A percentile compares a stretch with the other conserved stretches of the same genome.
phyloP scores from a whole-genome alignment of 495 filamentous ascomycete genomes.

The Entonaema liquescens region DNA sequence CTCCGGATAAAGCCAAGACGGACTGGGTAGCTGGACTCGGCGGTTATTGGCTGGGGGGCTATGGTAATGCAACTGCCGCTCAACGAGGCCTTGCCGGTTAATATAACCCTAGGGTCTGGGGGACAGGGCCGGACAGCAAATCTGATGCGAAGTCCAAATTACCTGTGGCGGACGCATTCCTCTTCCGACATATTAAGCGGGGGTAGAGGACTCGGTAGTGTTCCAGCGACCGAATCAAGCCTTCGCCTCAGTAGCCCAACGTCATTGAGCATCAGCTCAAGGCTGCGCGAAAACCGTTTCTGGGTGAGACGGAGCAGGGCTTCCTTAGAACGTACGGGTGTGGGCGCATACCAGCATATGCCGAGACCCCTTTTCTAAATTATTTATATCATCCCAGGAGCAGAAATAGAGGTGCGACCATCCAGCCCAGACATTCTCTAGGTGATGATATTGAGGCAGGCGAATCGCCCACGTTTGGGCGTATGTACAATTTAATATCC shows the following conservation, averaged over 20 bases:
- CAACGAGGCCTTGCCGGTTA: conserved; percentile 38
- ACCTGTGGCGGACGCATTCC: conserved; percentile 28
- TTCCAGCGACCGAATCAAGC: conserved; percentile 28
- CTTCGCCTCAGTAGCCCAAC: conserved; percentile 31
- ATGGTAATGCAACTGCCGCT: conserved; percentile 36
- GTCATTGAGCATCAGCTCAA: conserved; percentile 22
- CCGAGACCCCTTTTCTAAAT: conserved; percentile 24
- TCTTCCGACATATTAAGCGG: conserved; percentile 43
- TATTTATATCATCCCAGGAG: conserved; percentile 32
- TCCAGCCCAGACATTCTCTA: conserved; percentile 13
- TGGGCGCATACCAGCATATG: conserved; percentile 14
- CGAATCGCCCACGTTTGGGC: conserved; percentile 30
- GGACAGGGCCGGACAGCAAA: conserved; percentile 31
- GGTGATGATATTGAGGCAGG: not conserved
- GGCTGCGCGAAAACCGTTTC: not conserved
- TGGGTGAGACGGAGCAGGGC: conserved; percentile 16
- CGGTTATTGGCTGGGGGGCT: conserved; percentile 23
- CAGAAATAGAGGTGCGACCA: not conserved
- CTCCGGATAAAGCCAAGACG: conserved; percentile 42
- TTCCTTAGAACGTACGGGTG: conserved; percentile 9
- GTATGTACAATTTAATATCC: conserved; percentile 28
- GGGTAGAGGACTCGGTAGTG: conserved; percentile 37
- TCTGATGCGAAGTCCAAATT: conserved; percentile 37
- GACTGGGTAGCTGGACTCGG: conserved; percentile 14
- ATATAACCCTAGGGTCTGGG: conserved; percentile 30